Evolutionary conservation across 2,329 filamentous ascomycete species (phyloP).

Genomic region (Aspergillus sp.): DNA sequence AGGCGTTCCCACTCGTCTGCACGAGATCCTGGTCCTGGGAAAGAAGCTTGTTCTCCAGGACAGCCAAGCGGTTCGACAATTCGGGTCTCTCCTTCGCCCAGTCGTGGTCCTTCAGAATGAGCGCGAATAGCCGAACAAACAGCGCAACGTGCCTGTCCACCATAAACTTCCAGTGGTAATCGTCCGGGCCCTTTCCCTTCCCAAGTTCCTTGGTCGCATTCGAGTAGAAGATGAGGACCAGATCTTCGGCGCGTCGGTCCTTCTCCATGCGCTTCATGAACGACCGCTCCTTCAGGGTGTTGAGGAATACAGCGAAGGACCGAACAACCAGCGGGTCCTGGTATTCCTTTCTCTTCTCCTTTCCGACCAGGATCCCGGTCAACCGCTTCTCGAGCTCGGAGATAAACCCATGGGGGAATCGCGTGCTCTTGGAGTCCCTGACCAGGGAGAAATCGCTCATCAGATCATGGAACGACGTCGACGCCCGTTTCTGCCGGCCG

Average conservation of each 20-base stretch:
- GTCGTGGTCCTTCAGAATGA: conserved; percentile 71
- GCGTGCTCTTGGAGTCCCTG: conserved; percentile 59
- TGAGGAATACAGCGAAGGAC: conserved; percentile 90
- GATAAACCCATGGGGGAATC: conserved; percentile 63
- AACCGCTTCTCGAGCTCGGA: conserved; percentile 66
- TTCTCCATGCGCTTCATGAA: conserved; percentile 91
- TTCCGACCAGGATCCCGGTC: conserved; percentile 69
- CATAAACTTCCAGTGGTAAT: conserved; percentile 83
- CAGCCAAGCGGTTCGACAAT: conserved; percentile 65
- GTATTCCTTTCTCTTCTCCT: conserved; percentile 76
- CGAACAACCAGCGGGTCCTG: conserved; percentile 84
- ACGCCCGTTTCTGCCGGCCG: conserved; percentile 57
- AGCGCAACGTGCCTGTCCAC: conserved; percentile 91
- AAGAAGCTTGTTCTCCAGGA: conserved; percentile 85
- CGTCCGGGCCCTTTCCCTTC: conserved; percentile 63
- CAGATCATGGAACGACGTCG: conserved; percentile 66
- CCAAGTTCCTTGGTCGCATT: conserved; percentile 84
- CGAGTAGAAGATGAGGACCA: conserved; percentile 93
- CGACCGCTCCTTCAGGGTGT: conserved; percentile 76
- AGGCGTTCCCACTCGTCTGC: conserved; percentile 48
- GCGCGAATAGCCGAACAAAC: conserved; percentile 77
- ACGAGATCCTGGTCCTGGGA: conserved; percentile 87
- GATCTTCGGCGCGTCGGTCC: conserved; percentile 81
- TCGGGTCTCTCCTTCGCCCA: conserved; percentile 80
- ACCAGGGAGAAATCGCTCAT: conserved; percentile 75